phyloP scores from a whole-genome alignment of 139 green algal species.

The Zygnema cylindricum region DNA sequence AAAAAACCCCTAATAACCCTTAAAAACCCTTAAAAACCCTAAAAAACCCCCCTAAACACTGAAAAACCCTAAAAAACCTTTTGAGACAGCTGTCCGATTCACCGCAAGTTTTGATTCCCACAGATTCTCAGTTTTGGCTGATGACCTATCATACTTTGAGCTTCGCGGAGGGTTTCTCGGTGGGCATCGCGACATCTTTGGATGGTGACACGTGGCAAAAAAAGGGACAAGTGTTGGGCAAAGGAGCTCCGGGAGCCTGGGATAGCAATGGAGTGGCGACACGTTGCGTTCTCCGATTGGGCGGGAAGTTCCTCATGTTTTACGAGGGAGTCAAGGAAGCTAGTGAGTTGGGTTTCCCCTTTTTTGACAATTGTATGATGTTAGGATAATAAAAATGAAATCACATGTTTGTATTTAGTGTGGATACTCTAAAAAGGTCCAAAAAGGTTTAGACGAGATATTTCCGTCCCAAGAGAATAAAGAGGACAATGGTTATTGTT shows the following conservation, averaged over 20 bases:
- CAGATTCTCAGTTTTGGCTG: not conserved
- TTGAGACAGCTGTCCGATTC: not conserved
- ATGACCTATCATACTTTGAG: not conserved
- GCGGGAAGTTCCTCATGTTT: not conserved
- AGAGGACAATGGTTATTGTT: no score
- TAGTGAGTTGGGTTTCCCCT: no score
- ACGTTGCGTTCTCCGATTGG: not conserved
- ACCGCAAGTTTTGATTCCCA: not conserved
- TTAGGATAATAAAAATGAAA: no score
- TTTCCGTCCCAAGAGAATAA: no score
- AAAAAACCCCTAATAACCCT: no score
- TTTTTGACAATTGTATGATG: no score
- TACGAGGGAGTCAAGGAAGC: not conserved
- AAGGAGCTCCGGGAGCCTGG: not conserved
- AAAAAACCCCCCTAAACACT: no score
- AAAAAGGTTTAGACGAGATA: no score
- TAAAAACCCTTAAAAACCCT: no score
- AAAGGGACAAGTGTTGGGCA: not conserved
- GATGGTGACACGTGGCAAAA: not conserved
- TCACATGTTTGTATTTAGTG: no score
- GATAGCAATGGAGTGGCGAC: not conserved
- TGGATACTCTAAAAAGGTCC: no score
- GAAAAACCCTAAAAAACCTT: no score
- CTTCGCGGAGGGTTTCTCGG: not conserved
- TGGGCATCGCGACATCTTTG: not conserved